phyloP scores from a whole-genome alignment of 768 basidiomycete species.

The Hypsizygus marmoreus region DNA sequence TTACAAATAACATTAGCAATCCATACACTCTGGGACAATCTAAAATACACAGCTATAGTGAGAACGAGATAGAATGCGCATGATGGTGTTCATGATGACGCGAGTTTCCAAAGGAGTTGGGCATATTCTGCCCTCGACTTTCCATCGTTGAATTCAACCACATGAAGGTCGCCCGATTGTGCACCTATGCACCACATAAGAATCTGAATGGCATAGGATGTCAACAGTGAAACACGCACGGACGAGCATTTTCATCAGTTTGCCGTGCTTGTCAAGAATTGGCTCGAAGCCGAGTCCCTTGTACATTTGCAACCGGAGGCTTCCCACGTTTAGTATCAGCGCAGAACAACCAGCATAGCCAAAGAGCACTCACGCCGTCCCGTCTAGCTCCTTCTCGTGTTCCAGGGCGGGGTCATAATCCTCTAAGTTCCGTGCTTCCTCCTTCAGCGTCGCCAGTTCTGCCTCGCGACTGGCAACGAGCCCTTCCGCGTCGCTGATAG shows the following conservation, averaged over 20 bases:
- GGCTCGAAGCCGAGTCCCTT: constrained; percentile 75
- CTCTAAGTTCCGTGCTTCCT: constrained; percentile 61
- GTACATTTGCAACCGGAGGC: constrained; percentile 68
- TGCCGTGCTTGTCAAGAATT: constrained; percentile 53
- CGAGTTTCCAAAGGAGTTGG: constrained; percentile 47
- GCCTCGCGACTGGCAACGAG: constrained; percentile 67
- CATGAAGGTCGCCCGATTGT: constrained; percentile 48
- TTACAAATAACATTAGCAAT: constrained; percentile 3
- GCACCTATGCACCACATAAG: constrained; percentile 36
- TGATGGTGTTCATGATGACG: constrained; percentile 33
- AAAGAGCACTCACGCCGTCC: constrained; percentile 55
- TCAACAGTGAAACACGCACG: constrained; percentile 34
- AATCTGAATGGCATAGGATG: neutral
- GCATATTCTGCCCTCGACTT: constrained; percentile 39
- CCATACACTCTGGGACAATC: neutral
- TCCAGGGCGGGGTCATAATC: constrained; percentile 72
- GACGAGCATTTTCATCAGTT: constrained; percentile 63
- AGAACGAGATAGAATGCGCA: neutral
- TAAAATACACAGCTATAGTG: constrained; percentile 1
- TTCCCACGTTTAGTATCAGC: constrained; percentile 24
- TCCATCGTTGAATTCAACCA: constrained; percentile 36
- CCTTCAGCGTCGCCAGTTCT: constrained; percentile 68
- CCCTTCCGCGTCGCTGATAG: constrained; percentile 73
- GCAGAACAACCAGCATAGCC: neutral
- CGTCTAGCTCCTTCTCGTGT: constrained; percentile 69